Evolutionary conservation across 345 rosid species (phyloP).

Genomic region (Salix purpurea): DNA sequence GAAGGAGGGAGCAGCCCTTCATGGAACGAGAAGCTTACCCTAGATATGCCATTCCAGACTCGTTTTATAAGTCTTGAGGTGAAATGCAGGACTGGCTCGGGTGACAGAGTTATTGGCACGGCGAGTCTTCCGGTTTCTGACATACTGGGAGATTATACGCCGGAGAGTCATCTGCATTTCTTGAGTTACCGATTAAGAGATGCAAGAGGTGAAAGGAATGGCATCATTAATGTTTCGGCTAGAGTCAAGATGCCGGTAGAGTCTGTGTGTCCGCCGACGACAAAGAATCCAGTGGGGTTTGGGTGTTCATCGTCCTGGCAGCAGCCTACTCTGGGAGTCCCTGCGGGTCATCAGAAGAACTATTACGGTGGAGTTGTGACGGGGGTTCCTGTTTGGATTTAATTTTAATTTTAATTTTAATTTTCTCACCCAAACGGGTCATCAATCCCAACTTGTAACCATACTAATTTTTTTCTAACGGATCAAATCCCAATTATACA

Average conservation of each 20-base stretch:
- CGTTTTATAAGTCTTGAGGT: slow-evolving; percentile 43
- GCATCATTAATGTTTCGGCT: slow-evolving; percentile 59
- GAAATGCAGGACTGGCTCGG: slow-evolving; percentile 24
- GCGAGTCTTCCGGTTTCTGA: slow-evolving; percentile 54
- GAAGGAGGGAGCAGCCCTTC: slow-evolving; percentile 46
- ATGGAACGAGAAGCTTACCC: slow-evolving; percentile 51
- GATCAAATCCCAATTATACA: too few relatives aligned
- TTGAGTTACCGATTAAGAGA: slow-evolving; percentile 71
- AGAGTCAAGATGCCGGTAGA: slow-evolving; percentile 19
- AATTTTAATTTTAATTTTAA: too few relatives aligned
- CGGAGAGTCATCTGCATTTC: slow-evolving; percentile 49
- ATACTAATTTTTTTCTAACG: too few relatives aligned
- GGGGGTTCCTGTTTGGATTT: background rate
- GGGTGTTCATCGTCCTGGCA: background rate
- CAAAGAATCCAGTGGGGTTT: background rate
- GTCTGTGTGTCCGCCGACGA: background rate
- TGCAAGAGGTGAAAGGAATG: slow-evolving; percentile 35
- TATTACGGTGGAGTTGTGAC: background rate
- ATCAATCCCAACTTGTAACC: too few relatives aligned
- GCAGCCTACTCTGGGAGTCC: slow-evolving; percentile 5
- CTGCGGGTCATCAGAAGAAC: background rate
- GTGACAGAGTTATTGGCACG: slow-evolving; percentile 34
- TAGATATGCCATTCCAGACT: slow-evolving; percentile 36
- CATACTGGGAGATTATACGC: slow-evolving; percentile 46
- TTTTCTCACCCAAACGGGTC: too few relatives aligned